phyloP scores from a whole-genome alignment of 2,329 filamentous ascomycete genomes.

The Penicillium sp. region DNA sequence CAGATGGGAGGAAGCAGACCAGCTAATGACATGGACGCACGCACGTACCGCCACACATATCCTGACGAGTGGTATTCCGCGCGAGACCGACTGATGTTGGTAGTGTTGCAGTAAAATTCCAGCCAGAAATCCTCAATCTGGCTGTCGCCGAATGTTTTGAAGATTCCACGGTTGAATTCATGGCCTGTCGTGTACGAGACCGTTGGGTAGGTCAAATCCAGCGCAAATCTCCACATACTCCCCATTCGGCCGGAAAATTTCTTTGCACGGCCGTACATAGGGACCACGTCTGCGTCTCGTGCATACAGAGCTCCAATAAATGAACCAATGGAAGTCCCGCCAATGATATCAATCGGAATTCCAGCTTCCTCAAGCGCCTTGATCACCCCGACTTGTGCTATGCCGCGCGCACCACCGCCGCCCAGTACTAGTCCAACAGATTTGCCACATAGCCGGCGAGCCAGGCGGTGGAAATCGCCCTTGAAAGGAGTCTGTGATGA shows the following conservation, averaged over 20 bases:
- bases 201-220: conserved; percentile 94
- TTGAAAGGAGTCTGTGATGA: conserved; percentile 91
- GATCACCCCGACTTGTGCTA: conserved; percentile 91
- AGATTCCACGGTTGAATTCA: conserved; percentile 98
- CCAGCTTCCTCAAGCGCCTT: conserved; percentile 93
- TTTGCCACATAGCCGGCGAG: conserved; percentile 85
- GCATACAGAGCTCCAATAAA: conserved; percentile 96
- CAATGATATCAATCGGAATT: conserved; percentile 91
- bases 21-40: conserved; percentile 94
- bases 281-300: conserved; percentile 92
- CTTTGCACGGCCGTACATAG: conserved; percentile 94
- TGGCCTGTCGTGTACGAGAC: conserved; percentile 97
- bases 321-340: conserved; percentile 92
- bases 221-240: conserved; percentile 96
- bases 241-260: conserved; percentile 99
- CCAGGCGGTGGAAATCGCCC: conserved; percentile 92
- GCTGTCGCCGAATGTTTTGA: conserved; percentile 95
- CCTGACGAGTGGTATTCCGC: conserved; percentile 92
- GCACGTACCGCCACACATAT: conserved; percentile 95
- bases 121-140: conserved; percentile 99
- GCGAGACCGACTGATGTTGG: conserved; percentile 93
- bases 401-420: conserved; percentile 87
- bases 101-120: conserved; percentile 98
- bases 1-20: conserved; percentile 90
- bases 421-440: conserved; percentile 92